Base-by-base conservation (phyloP, 208 protist species). In the Trypanosoma avium region DNA sequence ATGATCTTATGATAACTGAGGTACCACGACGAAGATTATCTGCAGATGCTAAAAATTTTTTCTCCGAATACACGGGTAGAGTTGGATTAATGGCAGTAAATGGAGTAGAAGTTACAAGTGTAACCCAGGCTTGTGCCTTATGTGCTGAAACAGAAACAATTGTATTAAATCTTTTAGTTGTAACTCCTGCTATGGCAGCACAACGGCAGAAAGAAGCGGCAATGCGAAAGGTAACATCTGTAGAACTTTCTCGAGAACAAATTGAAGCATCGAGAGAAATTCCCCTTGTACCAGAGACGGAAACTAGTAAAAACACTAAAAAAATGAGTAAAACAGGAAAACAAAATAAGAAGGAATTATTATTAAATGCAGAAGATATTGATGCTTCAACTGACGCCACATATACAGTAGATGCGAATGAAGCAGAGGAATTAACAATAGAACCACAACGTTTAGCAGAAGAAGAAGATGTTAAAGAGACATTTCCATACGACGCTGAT, bases 81-180 rank as follows among this genome's bases (percentile, higher is more conserved):
- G 73, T 92, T 19, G 56, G 67, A 33, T 57, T 92, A 7, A 58
- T 82, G 19, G 64, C 73, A 10, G 77, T 92, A 33, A 92, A 92
- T 58, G 85, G 85, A 0, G 79, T 92, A 21, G 79, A 86, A 70
- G 82, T 85, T 13, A 69, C 60, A 29, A 68, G 73, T n/a, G 12
- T 43, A 9, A 64, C 22, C 38, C 85, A 92, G 64, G 74, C 71
- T 13, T 61, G 56, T 61, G 62, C 74, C 22, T 64, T 92, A 21
- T 49, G 75, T 46, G 47, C 55, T 42, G 29, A 61, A 12, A 64
- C 72, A n/a, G 75, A 86, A 61, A 84, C 70, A 17, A 64, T 84
- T 27, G 74, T 86, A 60, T 40, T 92, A 21, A 80, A 85, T 62
- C 53, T 88, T 35, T 76, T 88, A 30, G 78, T 92, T 56, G 72